Percentiles rank a stretch among this genome's conserved stretches.
Evolutionary conservation across 208 protist genomes (phyloP).

Genomic region (Naegleria fowleri): DNA sequence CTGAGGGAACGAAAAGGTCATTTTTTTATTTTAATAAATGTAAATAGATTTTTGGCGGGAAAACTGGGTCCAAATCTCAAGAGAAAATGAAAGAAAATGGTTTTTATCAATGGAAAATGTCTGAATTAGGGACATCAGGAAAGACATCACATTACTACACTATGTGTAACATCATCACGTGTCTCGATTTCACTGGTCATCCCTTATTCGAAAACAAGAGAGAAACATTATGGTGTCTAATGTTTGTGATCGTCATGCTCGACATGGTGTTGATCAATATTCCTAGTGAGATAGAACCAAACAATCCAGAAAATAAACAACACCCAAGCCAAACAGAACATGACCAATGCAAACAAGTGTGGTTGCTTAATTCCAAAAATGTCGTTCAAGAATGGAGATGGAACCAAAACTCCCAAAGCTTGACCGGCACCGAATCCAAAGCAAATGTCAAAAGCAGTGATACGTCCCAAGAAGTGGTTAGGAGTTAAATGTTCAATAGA

Average conservation of each 20-base stretch:
- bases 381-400: neutral
- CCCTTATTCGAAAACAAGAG: too few relatives aligned
- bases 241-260: neutral
- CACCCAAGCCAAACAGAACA: neutral
- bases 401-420: neutral
- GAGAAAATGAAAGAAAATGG: too few relatives aligned
- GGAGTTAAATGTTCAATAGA: neutral
- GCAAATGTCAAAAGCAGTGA: conserved; percentile 10
- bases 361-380: neutral
- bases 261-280: neutral
- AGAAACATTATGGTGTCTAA: too few relatives aligned
- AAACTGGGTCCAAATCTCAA: too few relatives aligned
- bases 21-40: too few relatives aligned
- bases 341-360: neutral
- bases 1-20: neutral
- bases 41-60: too few relatives aligned
- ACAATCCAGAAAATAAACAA: neutral
- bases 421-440: neutral
- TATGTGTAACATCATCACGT: too few relatives aligned
- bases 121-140: too few relatives aligned
- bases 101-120: too few relatives aligned
- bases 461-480: neutral
- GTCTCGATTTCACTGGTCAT: too few relatives aligned
- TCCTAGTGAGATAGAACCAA: neutral
- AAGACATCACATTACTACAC: too few relatives aligned